Conservation (phyloP, 179 eudicot genomes). For the Silene vulgaris region DNA sequence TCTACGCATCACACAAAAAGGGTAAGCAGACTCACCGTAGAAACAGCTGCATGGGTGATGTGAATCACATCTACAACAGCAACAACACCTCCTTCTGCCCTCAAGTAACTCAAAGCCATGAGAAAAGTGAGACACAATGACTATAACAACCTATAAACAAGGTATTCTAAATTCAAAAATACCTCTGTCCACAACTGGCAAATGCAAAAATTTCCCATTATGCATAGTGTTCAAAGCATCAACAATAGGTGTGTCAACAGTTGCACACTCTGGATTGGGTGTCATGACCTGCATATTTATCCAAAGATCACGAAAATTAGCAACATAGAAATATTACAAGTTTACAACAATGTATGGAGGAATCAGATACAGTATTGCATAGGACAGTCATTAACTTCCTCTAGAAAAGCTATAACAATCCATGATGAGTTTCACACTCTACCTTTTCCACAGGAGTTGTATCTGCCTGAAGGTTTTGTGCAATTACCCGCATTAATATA, state of each 20-base stretch:
- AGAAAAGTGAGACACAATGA: conserved; percentile 19
- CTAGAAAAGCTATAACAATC: background rate
- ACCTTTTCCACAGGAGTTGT: conserved; percentile 91
- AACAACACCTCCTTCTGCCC: conserved; percentile 67
- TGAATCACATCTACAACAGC: conserved; percentile 87
- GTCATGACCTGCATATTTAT: conserved; percentile 67
- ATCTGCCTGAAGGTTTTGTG: conserved; percentile 66
- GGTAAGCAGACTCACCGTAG: conserved; percentile 55
- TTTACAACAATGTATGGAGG: background rate
- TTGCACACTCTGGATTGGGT: conserved; percentile 86
- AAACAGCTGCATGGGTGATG: conserved; percentile 86
- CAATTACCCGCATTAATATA: conserved; percentile 78
- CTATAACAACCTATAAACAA: background rate
- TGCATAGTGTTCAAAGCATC: conserved; percentile 96
- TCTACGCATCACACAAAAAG: conserved; percentile 8
- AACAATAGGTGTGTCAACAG: conserved; percentile 83
- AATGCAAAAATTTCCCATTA: conserved; percentile 88
- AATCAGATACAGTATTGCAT: too few species aligned
- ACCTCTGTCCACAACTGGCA: conserved; percentile 94
- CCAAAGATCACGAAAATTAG: conserved; percentile 1
- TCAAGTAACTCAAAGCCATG: conserved; percentile 22
- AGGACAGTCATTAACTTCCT: too few species aligned
- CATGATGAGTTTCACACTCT: conserved; percentile 6
- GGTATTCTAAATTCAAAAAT: conserved; percentile 2
- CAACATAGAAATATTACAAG: background rate